Evolutionary conservation across 164 flowering plant genomes (phyloP), one percentile per base, ranked within the genome.

Genomic region (Macadamia integrifolia): DNA sequence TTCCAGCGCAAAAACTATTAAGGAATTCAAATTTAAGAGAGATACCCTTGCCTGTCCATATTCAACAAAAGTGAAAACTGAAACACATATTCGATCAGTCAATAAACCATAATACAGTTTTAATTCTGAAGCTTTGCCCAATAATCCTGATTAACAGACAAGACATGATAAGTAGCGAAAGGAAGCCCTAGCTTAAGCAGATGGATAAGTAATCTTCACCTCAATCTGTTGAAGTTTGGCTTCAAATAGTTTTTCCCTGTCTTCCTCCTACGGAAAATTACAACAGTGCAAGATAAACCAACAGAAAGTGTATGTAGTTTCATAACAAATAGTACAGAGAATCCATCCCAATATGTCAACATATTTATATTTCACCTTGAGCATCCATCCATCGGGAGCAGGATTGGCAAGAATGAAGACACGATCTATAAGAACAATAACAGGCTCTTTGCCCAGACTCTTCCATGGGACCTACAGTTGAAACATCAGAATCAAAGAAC

Each of bases 391-490:
- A 82, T 90, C 86, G 72, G 88, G 79, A 28, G 85, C 88, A 52
- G 99, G 94, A 69, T 87, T 79, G 60, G 94, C 99, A 76, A 95
- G 94, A 78, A 92, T 61, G 72, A 95, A 95, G 48, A 95, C 96
- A 59, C 93, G 94, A 70, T 95, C 99, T 72, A 95, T 88, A 35
- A 87, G 88, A 75, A 95, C 98, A 77, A 95, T 85, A 32, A 95
- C 99, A 59, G 99, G 99, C 65, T 95, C 99, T 78, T 95, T 95
- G 60, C 99, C 99, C 46, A 95, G 89, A 81, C 98, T 83, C 79
- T 95, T 92, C 99, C 99, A 95, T 10, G 99, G 99, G 72, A 95
- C 99, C 99, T 95, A 69, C 67, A 62, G 17, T 67, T 70, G 28
- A 74, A 18, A 60, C 14, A 18, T 58, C 23, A 23, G n/a, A 71